These are phyloP conservation scores for Cyberlindnera mycetangii DNA, from an alignment of 805 yeast species.

Conservation along the genomic window DNA sequence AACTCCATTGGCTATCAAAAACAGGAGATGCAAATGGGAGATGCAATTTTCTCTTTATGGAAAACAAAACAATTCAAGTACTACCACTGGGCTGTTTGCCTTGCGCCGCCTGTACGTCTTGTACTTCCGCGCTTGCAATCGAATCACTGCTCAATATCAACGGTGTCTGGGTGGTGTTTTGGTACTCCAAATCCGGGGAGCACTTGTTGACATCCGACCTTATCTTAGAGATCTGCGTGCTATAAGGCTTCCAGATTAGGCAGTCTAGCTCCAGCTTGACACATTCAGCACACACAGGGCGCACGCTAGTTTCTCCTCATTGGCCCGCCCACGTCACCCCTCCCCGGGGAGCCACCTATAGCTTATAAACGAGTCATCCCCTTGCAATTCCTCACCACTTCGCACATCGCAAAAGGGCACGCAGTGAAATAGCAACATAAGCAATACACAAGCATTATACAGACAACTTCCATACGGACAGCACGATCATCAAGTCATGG, in stretches of 20 bases:
- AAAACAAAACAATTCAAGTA: no score
- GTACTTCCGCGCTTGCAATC: no score
- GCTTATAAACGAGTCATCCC: background rate
- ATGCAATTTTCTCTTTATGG: no score
- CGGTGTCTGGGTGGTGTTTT: constrained; percentile 3
- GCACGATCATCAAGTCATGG: no score
- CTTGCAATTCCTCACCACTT: background rate
- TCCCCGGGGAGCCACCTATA: background rate
- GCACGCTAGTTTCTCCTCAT: background rate
- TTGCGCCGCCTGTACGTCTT: no score
- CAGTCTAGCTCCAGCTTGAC: constrained; percentile 7
- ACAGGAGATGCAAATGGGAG: no score
- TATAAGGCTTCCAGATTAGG: constrained; percentile 9
- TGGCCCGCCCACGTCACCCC: constrained; percentile 3
- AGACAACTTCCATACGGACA: no score
- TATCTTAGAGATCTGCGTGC: constrained; percentile 3
- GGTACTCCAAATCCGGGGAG: background rate
- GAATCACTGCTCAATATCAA: no score
- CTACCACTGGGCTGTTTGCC: no score
- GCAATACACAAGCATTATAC: no score
- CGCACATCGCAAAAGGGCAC: background rate
- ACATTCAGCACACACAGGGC: background rate
- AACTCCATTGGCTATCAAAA: constrained; percentile 20
- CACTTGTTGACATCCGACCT: constrained; percentile 7
- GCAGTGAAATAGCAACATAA: background rate